phyloP scores from a whole-genome alignment of 352 stramenopile species.

The Phytophthora idaei region DNA sequence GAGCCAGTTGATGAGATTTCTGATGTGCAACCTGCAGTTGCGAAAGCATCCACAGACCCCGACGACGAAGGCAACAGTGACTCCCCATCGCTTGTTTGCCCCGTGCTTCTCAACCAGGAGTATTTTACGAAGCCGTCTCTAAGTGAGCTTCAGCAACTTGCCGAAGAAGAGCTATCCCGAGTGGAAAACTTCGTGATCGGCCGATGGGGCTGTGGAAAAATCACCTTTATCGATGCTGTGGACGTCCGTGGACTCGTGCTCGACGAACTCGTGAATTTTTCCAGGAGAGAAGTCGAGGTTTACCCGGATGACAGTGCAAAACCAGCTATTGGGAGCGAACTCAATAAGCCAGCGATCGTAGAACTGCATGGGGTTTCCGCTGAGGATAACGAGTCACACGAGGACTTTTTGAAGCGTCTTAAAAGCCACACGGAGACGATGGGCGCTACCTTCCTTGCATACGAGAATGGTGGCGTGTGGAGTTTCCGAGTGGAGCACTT shows the following conservation, averaged over 20 bases:
- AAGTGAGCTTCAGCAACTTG: conserved; percentile 40
- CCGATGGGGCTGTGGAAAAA: conserved; percentile 39
- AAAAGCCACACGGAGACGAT: conserved; percentile 40
- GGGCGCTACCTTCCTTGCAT: conserved; percentile 47
- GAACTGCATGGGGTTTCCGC: conserved; percentile 40
- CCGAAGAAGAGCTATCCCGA: conserved; percentile 39
- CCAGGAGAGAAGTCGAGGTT: conserved; percentile 45
- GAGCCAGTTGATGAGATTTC: conserved; percentile 5
- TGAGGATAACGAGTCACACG: conserved; percentile 16
- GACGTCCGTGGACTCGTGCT: conserved; percentile 53
- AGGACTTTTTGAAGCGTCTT: conserved; percentile 46
- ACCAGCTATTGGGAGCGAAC: conserved; percentile 35
- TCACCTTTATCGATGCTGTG: conserved; percentile 47
- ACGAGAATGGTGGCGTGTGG: conserved; percentile 45
- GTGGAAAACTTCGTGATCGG: conserved; percentile 52
- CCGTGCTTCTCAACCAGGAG: conserved; percentile 36
- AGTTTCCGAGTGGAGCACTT: conserved; percentile 60
- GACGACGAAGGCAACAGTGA: not conserved
- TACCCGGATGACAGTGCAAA: conserved; percentile 53
- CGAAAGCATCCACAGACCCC: not conserved
- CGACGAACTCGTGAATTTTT: conserved; percentile 51
- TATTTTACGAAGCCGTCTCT: conserved; percentile 52
- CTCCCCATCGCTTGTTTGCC: conserved; percentile 19
- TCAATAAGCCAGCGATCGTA: conserved; percentile 61
- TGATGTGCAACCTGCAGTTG: not conserved